Conservation (phyloP, 2,329 filamentous ascomycete species). For the Laburnicola sp. region DNA sequence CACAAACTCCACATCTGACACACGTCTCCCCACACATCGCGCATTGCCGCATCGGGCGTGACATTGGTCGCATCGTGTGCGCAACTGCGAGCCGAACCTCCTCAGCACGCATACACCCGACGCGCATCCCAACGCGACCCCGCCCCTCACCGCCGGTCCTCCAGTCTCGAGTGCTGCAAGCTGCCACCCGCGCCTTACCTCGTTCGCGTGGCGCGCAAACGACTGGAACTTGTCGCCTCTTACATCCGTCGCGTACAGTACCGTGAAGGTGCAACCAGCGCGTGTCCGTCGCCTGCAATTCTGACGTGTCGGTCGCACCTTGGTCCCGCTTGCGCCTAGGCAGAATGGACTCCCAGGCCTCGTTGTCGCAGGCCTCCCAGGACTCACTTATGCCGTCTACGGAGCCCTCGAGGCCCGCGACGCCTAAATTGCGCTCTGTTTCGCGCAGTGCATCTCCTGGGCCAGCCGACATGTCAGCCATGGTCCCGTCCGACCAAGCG, state of each 20-base stretch:
- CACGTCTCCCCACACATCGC: slow-evolving; percentile 17
- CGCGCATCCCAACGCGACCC: slow-evolving; percentile 20
- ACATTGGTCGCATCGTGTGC: slow-evolving; percentile 18
- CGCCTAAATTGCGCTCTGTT: slow-evolving; percentile 24
- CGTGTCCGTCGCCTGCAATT: slow-evolving; percentile 18
- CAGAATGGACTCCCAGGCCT: slow-evolving; percentile 36
- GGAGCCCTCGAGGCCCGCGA: slow-evolving; percentile 32
- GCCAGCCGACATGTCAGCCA: slow-evolving; percentile 6
- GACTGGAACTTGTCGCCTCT: slow-evolving; percentile 13
- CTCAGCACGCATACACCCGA: neutral
- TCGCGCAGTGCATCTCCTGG: slow-evolving; percentile 27
- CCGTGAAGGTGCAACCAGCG: slow-evolving; percentile 12
- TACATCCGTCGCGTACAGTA: slow-evolving; percentile 3
- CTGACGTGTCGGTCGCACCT: slow-evolving; percentile 34
- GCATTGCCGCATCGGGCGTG: slow-evolving; percentile 5
- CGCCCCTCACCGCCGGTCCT: slow-evolving; percentile 17
- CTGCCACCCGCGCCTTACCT: slow-evolving; percentile 18
- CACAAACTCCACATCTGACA: slow-evolving; percentile 1
- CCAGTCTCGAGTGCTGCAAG: slow-evolving; percentile 3
- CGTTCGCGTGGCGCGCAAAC: slow-evolving; percentile 10
- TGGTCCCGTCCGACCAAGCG: slow-evolving; percentile 28
- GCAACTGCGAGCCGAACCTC: slow-evolving; percentile 8
- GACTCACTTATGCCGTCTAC: slow-evolving; percentile 39
- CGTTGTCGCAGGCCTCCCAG: slow-evolving; percentile 30
- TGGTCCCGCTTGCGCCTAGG: slow-evolving; percentile 25